Conservation (phyloP, 805 yeast species). For the Myxozyma vanderwaltii region DNA sequence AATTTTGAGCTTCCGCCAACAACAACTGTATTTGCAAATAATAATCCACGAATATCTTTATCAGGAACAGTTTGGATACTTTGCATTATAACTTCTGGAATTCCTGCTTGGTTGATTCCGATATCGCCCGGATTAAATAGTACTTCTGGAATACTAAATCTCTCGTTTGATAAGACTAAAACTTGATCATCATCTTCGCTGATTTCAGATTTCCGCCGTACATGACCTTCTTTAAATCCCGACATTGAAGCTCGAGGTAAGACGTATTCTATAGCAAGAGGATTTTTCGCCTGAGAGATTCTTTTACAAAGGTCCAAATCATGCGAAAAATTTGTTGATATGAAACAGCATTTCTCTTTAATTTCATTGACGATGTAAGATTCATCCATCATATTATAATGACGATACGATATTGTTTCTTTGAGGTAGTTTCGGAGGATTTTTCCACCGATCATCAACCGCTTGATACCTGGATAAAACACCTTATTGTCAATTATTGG, state of each 20-base stretch:
- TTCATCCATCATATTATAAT: constrained; percentile 92
- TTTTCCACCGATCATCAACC: constrained; percentile 85
- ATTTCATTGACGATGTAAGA: constrained; percentile 79
- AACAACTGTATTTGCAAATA: constrained; percentile 75
- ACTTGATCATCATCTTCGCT: constrained; percentile 51
- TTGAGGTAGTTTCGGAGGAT: constrained; percentile 77
- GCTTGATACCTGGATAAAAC: constrained; percentile 64
- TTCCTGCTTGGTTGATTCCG: constrained; percentile 76
- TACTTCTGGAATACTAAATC: constrained; percentile 85
- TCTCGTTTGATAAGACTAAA: constrained; percentile 72
- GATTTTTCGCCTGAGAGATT: constrained; percentile 14
- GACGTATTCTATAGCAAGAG: constrained; percentile 47
- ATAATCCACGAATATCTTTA: constrained; percentile 58
- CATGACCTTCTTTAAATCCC: constrained; percentile 59
- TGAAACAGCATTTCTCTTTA: constrained; percentile 74
- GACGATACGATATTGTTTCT: constrained; percentile 84
- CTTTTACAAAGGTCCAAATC: constrained; percentile 45
- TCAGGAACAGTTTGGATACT: constrained; percentile 70
- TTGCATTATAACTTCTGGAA: constrained; percentile 69
- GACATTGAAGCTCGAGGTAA: constrained; percentile 67
- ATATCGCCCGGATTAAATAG: constrained; percentile 82
- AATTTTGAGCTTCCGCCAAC: constrained; percentile 82
- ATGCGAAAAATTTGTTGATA: constrained; percentile 59
- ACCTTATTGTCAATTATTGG: constrained; percentile 82
- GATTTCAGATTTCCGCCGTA: constrained; percentile 44